Evolutionary conservation across 2,329 filamentous ascomycete species (phyloP).

Genomic region (Fusarium mangiferae): DNA sequence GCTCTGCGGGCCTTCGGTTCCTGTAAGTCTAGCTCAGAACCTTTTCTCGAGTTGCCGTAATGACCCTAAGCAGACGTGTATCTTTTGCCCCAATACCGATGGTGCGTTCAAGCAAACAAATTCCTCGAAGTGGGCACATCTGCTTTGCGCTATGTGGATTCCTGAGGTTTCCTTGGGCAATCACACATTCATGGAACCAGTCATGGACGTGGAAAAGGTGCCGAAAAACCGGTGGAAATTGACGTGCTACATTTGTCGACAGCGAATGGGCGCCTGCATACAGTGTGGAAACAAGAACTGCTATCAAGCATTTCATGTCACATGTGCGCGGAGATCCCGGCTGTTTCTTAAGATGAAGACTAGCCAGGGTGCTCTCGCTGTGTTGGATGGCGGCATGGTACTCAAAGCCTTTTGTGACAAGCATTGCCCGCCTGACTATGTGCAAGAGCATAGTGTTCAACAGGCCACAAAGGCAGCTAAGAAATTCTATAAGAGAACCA

Average conservation of each 20-base stretch:
- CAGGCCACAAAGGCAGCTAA: conserved; percentile 84
- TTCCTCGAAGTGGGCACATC: conserved; percentile 94
- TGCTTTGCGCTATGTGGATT: conserved; percentile 98
- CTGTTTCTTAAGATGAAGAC: conserved; percentile 98
- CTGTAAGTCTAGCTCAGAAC: conserved; percentile 62
- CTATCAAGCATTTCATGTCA: conserved; percentile 97
- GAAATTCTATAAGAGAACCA: conserved; percentile 87
- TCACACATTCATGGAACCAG: conserved; percentile 96
- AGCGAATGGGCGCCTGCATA: conserved; percentile 98
- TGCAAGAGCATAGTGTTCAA: conserved; percentile 84
- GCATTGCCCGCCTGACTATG: conserved; percentile 90
- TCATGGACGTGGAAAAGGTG: conserved; percentile 98
- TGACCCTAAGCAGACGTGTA: conserved; percentile 74
- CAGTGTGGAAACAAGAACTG: conserved; percentile 98
- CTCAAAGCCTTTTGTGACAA: conserved; percentile 97
- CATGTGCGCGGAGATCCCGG: conserved; percentile 87
- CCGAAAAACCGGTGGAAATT: conserved; percentile 94
- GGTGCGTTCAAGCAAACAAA: conserved; percentile 99
- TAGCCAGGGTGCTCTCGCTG: conserved; percentile 79
- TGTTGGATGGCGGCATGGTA: conserved; percentile 81
- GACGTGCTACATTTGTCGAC: conserved; percentile 94
- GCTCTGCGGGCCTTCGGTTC: conserved; percentile 89
- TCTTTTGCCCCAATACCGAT: conserved; percentile 97
- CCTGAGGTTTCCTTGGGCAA: conserved; percentile 96
- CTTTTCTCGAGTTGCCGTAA: neutral